Evolutionary conservation across 2,329 filamentous ascomycete genomes (phyloP).

Genomic region (Neofusicoccum parvum): DNA sequence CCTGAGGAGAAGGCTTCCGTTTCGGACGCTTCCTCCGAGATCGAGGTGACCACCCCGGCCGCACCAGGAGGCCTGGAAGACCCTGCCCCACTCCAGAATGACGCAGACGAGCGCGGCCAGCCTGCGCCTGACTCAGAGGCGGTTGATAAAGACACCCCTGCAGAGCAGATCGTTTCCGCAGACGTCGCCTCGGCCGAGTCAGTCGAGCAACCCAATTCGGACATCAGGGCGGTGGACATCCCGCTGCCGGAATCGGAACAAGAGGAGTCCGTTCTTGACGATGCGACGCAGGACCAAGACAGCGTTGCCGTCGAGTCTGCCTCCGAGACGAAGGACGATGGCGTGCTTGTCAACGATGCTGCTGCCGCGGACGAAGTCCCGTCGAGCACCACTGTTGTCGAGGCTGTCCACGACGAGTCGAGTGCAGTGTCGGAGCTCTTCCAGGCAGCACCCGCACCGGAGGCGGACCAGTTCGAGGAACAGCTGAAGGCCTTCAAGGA

Average conservation of each 20-base stretch:
- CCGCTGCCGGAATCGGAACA: not conserved
- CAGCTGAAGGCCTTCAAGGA: conserved; percentile 15
- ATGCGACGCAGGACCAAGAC: not conserved
- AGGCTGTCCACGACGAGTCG: too few relatives aligned
- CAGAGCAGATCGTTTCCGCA: conserved; percentile 7
- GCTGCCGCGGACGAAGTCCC: not conserved
- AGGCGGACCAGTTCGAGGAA: not conserved
- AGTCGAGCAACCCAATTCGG: conserved; percentile 1
- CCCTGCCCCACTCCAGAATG: not conserved
- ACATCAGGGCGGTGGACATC: not conserved
- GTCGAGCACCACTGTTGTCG: too few relatives aligned
- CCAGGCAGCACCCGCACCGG: not conserved
- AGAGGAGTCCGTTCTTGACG: not conserved
- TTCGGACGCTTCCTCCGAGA: conserved; percentile 2
- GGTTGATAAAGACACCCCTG: not conserved
- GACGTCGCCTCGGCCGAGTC: not conserved
- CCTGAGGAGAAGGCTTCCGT: not conserved
- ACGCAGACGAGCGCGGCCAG: not conserved
- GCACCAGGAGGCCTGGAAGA: conserved; percentile 1
- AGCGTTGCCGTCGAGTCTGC: not conserved
- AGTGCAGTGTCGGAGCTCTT: too few relatives aligned
- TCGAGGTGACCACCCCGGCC: not conserved
- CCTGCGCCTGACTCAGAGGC: not conserved
- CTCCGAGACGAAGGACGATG: not conserved
- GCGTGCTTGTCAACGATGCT: not conserved